Conservation (phyloP, 2,329 filamentous ascomycete species). For the Aspergillus aculeatus region DNA sequence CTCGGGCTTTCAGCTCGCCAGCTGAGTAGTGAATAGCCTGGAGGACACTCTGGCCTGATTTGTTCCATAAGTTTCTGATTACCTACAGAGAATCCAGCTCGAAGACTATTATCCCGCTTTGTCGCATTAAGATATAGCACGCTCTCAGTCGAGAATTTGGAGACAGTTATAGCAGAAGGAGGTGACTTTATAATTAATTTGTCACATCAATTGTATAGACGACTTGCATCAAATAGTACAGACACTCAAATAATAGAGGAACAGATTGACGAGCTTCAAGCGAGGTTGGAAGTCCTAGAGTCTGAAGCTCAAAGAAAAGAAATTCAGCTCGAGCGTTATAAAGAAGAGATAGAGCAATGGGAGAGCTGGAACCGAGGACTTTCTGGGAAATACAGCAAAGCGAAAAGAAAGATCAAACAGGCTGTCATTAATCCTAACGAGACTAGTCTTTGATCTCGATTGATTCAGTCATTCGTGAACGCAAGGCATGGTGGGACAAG, state of each 20-base stretch:
- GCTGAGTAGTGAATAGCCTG: no score
- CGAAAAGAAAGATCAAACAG: slow-evolving; percentile 1
- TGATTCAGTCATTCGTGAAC: slow-evolving; percentile 1
- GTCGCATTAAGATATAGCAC: background rate
- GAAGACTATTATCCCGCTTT: slow-evolving; percentile 1
- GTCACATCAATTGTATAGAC: slow-evolving; percentile 1
- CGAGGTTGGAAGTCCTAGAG: slow-evolving; percentile 1
- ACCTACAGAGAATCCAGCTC: background rate
- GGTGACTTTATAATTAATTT: slow-evolving; percentile 1
- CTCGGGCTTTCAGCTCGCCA: no score
- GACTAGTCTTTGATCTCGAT: background rate
- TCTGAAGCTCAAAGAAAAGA: slow-evolving; percentile 1
- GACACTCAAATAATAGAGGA: slow-evolving; percentile 1
- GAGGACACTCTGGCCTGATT: no score
- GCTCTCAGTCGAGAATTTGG: background rate
- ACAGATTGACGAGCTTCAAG: slow-evolving; percentile 1
- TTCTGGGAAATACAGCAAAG: slow-evolving; percentile 1
- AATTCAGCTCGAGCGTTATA: background rate
- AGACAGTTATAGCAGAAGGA: slow-evolving; percentile 1
- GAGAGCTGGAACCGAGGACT: slow-evolving; percentile 1
- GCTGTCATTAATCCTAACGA: slow-evolving; percentile 1
- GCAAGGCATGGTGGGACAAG: slow-evolving; percentile 1
- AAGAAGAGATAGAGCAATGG: background rate
- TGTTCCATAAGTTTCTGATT: background rate
- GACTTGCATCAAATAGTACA: slow-evolving; percentile 1